These are phyloP conservation scores for Macrolepiota fuliginosa DNA, from an alignment of 768 basidiomycete genomes.

Conservation along the genomic window DNA sequence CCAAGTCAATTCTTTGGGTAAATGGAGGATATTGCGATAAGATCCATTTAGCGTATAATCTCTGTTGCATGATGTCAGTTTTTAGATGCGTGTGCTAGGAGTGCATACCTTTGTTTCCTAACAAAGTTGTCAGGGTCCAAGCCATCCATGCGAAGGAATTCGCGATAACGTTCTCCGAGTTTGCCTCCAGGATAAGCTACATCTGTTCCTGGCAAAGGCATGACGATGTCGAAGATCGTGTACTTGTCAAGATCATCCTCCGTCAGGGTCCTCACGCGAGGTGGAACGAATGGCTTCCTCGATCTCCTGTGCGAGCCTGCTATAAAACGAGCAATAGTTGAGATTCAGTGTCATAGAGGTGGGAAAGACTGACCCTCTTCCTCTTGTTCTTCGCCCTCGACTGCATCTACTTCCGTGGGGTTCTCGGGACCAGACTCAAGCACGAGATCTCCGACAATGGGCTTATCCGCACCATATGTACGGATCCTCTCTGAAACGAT, in stretches of 20 bases:
- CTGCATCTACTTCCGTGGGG: slow-evolving; percentile 29
- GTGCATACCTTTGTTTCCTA: slow-evolving; percentile 80
- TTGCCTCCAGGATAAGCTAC: slow-evolving; percentile 88
- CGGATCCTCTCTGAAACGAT: slow-evolving; percentile 93
- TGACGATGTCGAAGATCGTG: slow-evolving; percentile 91
- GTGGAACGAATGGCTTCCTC: slow-evolving; percentile 60
- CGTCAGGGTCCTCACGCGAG: slow-evolving; percentile 74
- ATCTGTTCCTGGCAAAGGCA: slow-evolving; percentile 96
- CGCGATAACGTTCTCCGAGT: slow-evolving; percentile 83
- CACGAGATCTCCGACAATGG: slow-evolving; percentile 90
- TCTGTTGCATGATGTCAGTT: slow-evolving; percentile 36
- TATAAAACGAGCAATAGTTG: slow-evolving; percentile 14
- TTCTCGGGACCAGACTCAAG: slow-evolving; percentile 50
- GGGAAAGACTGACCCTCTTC: slow-evolving; percentile 25
- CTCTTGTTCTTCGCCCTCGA: slow-evolving; percentile 32
- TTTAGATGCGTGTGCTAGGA: background rate
- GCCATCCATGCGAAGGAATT: slow-evolving; percentile 82
- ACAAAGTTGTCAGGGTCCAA: slow-evolving; percentile 88
- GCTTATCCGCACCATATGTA: slow-evolving; percentile 66
- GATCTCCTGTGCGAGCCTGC: slow-evolving; percentile 30
- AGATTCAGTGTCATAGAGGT: background rate
- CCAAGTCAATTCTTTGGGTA: slow-evolving; percentile 83
- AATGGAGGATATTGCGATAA: slow-evolving; percentile 88
- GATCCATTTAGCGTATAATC: slow-evolving; percentile 93
- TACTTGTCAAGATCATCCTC: slow-evolving; percentile 78